These are phyloP conservation scores for Stagonosporopsis chrysanthemi DNA, from an alignment of 2,329 filamentous ascomycete species.

Conservation along the genomic window DNA sequence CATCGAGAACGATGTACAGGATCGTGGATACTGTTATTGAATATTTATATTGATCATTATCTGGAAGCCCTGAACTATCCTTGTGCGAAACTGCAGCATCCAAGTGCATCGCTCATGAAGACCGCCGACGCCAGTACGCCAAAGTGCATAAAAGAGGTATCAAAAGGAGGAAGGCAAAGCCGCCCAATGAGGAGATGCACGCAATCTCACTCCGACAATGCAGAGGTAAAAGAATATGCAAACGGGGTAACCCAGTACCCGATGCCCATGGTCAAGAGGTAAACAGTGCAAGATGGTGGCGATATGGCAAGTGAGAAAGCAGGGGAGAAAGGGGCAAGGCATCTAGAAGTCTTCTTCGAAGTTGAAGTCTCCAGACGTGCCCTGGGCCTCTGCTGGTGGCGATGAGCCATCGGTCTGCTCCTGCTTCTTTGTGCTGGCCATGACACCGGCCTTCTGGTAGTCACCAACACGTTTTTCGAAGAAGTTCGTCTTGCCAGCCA, in stretches of 20 bases:
- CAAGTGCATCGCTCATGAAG: slow-evolving; percentile 23
- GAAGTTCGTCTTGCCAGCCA: slow-evolving; percentile 99
- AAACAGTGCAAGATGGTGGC: slow-evolving; percentile 34
- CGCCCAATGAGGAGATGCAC: slow-evolving; percentile 13
- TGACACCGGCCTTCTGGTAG: slow-evolving; percentile 99
- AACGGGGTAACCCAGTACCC: slow-evolving; percentile 33
- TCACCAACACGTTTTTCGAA: slow-evolving; percentile 99
- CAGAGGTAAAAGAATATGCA: slow-evolving; percentile 40
- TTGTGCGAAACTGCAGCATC: slow-evolving; percentile 9
- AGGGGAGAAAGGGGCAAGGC: slow-evolving; percentile 20
- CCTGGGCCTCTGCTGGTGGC: slow-evolving; percentile 54
- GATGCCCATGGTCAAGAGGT: slow-evolving; percentile 32
- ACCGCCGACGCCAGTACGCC: slow-evolving; percentile 26
- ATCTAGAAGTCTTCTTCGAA: slow-evolving; percentile 97
- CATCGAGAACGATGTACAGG: too few species aligned
- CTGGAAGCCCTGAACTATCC: slow-evolving; percentile 24
- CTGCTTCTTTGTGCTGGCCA: slow-evolving; percentile 83
- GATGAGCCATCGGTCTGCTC: slow-evolving; percentile 59
- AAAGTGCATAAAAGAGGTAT: slow-evolving; percentile 26
- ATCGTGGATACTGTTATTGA: background rate
- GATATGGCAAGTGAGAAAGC: slow-evolving; percentile 27
- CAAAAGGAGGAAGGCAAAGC: slow-evolving; percentile 15
- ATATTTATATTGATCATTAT: slow-evolving; percentile 30
- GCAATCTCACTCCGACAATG: slow-evolving; percentile 40
- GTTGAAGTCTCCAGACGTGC: slow-evolving; percentile 74